Base-by-base conservation (phyloP, 768 basidiomycete genomes). In the Dictyophora rubrovolvata region DNA sequence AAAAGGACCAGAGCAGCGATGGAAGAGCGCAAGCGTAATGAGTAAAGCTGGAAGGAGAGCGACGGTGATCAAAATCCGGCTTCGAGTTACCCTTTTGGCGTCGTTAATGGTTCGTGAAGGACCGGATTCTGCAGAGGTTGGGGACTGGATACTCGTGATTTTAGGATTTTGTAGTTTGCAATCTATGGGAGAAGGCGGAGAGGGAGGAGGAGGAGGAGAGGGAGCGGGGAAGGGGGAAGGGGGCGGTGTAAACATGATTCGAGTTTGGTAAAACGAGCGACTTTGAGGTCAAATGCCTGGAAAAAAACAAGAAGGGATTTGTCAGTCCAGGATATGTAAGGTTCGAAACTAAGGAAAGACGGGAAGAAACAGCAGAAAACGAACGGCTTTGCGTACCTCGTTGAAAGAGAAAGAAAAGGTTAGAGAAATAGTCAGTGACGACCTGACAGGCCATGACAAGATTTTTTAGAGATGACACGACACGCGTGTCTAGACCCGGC, bases 11-110 rank as follows among this genome's bases (percentile, higher is more conserved):
- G 56, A 70, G 66, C n/a, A 65, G 63, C 34, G 65, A 42, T 49
- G 66, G 56, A 59, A 63, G 61, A 46, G 69, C 69, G 61, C 77
- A 66, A 34, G 74, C 64, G 65, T 60, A 77, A 48, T 68, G 75
- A 83, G n/a, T 73, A 79, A 16, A 35, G 57, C 57, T 16, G 79
- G 78, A 12, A 75, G 79, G 2, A 73, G 65, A 11, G 82, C 80
- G 61, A 87, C 74, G 48, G 83, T 56, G 42, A 85, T 66, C 53
- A 89, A 75, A 6, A 74, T 63, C 10, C 84, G 62, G 1, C 10
- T 42, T 34, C 33, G 18, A 35, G 35, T 51, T 20, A 23, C 18
- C 18, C 49, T 48, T 51, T 59, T 59, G 49, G 50, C 37, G 22
- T 51, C 49, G 33, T 22, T 48, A 42, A 42, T 28, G 50, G 20